Evolutionary conservation across 2,329 filamentous ascomycete species (phyloP).

Genomic region (Sclerotinia borealis): DNA sequence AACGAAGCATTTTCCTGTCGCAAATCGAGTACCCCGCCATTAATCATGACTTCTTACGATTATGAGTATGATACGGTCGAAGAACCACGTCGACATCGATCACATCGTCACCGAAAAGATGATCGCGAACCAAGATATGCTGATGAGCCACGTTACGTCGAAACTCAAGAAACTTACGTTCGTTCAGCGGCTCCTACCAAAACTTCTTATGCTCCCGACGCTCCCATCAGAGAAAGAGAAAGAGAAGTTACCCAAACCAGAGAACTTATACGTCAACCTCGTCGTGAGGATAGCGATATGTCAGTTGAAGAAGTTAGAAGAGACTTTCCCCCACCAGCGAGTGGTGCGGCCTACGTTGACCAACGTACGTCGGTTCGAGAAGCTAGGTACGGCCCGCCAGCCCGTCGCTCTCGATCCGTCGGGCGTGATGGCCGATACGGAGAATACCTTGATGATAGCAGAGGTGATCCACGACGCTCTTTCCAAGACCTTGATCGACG

Average conservation of each 20-base stretch:
- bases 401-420: slow-evolving; percentile 55
- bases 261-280: slow-evolving; percentile 48
- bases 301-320: slow-evolving; percentile 77
- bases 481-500: slow-evolving; percentile 41
- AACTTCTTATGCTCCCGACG: slow-evolving; percentile 27
- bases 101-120: slow-evolving; percentile 27
- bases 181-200: slow-evolving; percentile 21
- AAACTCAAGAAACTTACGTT: slow-evolving; percentile 36
- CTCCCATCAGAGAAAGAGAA: slow-evolving; percentile 6
- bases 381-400: slow-evolving; percentile 37
- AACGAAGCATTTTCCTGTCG: background rate
- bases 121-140: slow-evolving; percentile 44
- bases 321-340: slow-evolving; percentile 65
- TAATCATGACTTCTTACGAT: slow-evolving; percentile 13
- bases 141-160: slow-evolving; percentile 48
- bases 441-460: slow-evolving; percentile 43
- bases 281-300: slow-evolving; percentile 67
- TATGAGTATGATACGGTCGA: slow-evolving; percentile 23
- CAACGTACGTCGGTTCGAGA: slow-evolving; percentile 26
- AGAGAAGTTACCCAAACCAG: slow-evolving; percentile 37
- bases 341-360: slow-evolving; percentile 22
- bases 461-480: slow-evolving; percentile 40
- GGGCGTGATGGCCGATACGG: slow-evolving; percentile 56
- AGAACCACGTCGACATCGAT: slow-evolving; percentile 27
- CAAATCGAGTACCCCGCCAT: slow-evolving; percentile 7